Base-by-base conservation (phyloP, 306 rosid species). In the Vachellia collinsii region DNA sequence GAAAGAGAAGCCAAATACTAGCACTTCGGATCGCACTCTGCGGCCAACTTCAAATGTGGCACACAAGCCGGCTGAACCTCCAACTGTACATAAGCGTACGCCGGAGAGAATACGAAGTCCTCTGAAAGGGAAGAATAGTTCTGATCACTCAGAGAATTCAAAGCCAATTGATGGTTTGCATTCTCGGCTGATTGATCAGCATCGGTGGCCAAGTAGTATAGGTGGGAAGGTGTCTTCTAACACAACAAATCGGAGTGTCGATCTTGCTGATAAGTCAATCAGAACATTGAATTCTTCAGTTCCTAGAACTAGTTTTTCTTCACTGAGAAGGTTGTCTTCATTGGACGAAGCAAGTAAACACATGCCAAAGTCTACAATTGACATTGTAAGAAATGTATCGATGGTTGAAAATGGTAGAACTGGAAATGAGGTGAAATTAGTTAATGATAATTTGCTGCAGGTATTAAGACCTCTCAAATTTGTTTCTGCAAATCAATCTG, bases 21-120 rank as follows among this genome's bases (percentile, higher is more conserved):
- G 80, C 84, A 80, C 92, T 79, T 83, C 82, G 9, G 97, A 93
- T 23, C 92, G 97, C 23, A 86, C 92, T 50, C 46, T 94, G 78
- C 79, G 95, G 47, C 89, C 97, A 0, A 81, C 98, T 66, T 94
- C 97, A n/a, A 94, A 94, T 76, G 90, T 94, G 81, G 86, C 90
- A 20, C 90, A 83, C 70, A 88, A 77, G 81, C 92, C 82, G 76
- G 80, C 77, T 65, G 94, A 91, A 69, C 72, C 87, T 3, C 87
- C 86, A 64, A 22, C 82, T 7, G 11, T 63, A 58, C 79, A 92
- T 44, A 94, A 94, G 93, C 78, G 84, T 10, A 91, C 90, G 0
- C 97, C 93, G 1, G 98, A 93, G 87, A 90, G 98, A 79, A 93
- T 81, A 83, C 87, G 89, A 81, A 94, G 95, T 75, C 98, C 98